Percentiles rank a stretch among this genome's conserved stretches.
These are phyloP conservation scores for Corymbia calophylla DNA, from an alignment of 441 rosid species.

Conservation along the genomic window DNA sequence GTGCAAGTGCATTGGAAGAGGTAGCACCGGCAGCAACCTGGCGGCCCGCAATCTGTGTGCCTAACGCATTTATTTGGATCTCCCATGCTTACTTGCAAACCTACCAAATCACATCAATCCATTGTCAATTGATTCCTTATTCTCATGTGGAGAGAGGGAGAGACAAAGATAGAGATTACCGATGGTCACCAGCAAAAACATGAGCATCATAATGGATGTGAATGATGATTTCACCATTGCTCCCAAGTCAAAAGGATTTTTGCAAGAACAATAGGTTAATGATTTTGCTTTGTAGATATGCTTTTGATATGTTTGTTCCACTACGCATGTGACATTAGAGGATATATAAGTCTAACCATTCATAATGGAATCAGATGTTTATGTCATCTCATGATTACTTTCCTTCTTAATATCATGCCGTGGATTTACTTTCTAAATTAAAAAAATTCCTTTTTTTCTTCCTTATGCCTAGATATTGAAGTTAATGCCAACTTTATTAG, in stretches of 20 bases:
- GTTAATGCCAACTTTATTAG: background rate
- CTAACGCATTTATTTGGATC: too few relatives aligned
- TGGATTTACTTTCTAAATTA: background rate
- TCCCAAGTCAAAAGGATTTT: background rate
- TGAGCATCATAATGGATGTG: background rate
- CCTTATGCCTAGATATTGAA: too few relatives aligned
- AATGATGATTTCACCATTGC: background rate
- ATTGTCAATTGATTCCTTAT: background rate
- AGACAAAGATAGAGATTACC: background rate
- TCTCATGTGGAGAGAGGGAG: background rate
- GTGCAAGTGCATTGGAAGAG: fast-evolving
- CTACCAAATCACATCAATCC: background rate
- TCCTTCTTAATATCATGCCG: too few relatives aligned
- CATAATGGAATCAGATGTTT: background rate
- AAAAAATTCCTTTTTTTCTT: too few relatives aligned
- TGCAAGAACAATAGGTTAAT: background rate
- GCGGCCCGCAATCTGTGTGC: background rate
- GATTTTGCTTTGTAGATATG: background rate
- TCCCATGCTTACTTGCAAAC: background rate
- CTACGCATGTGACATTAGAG: background rate
- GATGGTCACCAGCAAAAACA: background rate
- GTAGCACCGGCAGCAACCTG: background rate
- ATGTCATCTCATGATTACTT: too few relatives aligned
- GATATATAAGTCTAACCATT: background rate
- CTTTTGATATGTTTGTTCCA: background rate